Evolutionary conservation across 2,329 filamentous ascomycete species (phyloP).

Genomic region (Monilinia laxa): DNA sequence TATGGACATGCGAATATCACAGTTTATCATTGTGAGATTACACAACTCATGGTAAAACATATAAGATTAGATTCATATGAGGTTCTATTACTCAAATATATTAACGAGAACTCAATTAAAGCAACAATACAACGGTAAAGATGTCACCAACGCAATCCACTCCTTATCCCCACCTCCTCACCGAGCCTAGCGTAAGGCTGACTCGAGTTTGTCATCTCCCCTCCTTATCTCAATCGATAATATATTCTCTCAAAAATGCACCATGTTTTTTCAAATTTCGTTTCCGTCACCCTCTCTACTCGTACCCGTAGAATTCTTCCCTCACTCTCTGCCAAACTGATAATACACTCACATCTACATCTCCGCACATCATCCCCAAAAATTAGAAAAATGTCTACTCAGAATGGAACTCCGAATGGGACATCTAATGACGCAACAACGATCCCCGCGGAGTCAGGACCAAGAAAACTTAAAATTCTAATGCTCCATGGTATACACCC

Average conservation of each 20-base stretch:
- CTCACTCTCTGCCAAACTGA: neutral
- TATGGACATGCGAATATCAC: no score
- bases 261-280: neutral
- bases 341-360: neutral
- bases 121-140: no score
- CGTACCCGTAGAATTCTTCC: neutral
- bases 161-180: neutral
- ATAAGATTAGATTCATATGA: no score
- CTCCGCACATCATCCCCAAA: neutral
- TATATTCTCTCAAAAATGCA: conserved; percentile 12
- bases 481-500: conserved; percentile 67
- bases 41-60: no score
- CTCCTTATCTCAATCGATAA: conserved; percentile 13
- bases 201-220: conserved; percentile 12
- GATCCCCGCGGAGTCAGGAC: conserved; percentile 3
- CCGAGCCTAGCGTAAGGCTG: conserved; percentile 11
- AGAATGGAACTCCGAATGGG: neutral
- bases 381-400: conserved; percentile 1
- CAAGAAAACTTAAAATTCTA: conserved; percentile 59
- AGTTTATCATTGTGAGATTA: no score
- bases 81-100: no score
- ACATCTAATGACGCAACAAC: conserved; percentile 5
- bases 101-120: no score
- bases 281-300: neutral
- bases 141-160: no score